Conservation (phyloP, 805 yeast species). For the Maudiozyma bulderi region DNA sequence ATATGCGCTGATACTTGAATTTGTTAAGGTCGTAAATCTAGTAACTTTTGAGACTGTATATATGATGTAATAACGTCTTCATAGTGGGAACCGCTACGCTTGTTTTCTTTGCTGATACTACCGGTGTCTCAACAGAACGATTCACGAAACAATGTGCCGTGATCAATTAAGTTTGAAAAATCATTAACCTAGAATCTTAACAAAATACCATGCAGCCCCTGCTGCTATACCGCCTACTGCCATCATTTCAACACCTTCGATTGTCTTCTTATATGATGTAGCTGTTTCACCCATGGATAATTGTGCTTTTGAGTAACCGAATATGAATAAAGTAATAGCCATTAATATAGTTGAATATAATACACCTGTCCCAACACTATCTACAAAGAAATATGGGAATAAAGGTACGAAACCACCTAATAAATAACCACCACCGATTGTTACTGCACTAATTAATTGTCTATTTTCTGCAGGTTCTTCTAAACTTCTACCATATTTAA, state of each 20-base stretch:
- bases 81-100: too few species aligned
- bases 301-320: conserved; percentile 79
- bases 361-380: conserved; percentile 68
- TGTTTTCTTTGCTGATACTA: too few species aligned
- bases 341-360: conserved; percentile 66
- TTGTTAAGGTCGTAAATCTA: too few species aligned
- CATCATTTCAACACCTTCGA: conserved; percentile 86
- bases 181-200: conserved; percentile 50
- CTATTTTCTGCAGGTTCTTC: conserved; percentile 94
- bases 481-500: conserved; percentile 81
- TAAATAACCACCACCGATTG: conserved; percentile 83
- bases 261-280: conserved; percentile 46
- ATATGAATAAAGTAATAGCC: conserved; percentile 75
- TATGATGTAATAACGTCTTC: too few species aligned
- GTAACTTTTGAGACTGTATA: too few species aligned
- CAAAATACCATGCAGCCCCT: conserved; percentile 92
- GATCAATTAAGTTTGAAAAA: neutral
- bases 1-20: too few species aligned
- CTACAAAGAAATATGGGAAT: conserved; percentile 79
- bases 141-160: too few species aligned
- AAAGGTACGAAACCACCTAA: conserved; percentile 89
- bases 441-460: conserved; percentile 76
- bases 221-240: conserved; percentile 97
- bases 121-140: too few species aligned
- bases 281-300: conserved; percentile 77